Evolutionary conservation across 495 filamentous ascomycete genomes (phyloP).

Genomic region (Aspergillus coremiiformis): DNA sequence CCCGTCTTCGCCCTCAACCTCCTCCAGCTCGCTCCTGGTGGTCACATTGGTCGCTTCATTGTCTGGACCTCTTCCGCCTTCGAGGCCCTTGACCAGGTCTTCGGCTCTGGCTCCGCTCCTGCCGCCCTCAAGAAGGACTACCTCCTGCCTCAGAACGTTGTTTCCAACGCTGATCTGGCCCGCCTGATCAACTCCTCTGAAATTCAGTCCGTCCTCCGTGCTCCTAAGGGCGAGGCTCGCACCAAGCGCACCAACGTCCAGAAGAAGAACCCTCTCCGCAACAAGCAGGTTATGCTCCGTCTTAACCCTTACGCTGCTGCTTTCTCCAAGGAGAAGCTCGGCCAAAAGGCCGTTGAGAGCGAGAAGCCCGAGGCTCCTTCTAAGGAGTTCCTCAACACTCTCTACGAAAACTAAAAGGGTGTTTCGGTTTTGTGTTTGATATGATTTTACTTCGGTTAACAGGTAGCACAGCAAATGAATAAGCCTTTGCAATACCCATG

Average conservation of each 20-base stretch:
- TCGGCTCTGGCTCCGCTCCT: conserved; percentile 78
- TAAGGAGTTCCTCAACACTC: conserved; percentile 44
- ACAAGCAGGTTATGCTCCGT: conserved; percentile 93
- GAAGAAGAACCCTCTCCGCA: conserved; percentile 99
- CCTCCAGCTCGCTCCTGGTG: conserved; percentile 96
- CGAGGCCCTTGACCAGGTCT: conserved; percentile 90
- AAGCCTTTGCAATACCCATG: conserved; percentile 20
- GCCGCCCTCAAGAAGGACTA: conserved; percentile 96
- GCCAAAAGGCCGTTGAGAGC: conserved; percentile 50
- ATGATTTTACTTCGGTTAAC: conserved; percentile 13
- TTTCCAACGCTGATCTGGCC: conserved; percentile 85
- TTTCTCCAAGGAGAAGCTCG: conserved; percentile 76
- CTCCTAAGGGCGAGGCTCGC: conserved; percentile 77
- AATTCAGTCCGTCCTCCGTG: conserved; percentile 87
- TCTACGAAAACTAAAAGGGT: conserved; percentile 46
- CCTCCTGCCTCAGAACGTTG: conserved; percentile 80
- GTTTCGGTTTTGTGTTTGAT: conserved; percentile 7
- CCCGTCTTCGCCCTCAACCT: conserved; percentile 95
- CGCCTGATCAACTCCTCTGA: conserved; percentile 98
- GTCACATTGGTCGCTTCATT: conserved; percentile 97
- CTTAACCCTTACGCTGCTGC: conserved; percentile 94
- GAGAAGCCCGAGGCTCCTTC: conserved; percentile 46
- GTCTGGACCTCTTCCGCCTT: conserved; percentile 98
- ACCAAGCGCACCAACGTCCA: conserved; percentile 87
- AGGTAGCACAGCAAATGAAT: conserved; percentile 21